Conservation (phyloP, 495 filamentous ascomycete species). For the Cetradonia linearis region DNA sequence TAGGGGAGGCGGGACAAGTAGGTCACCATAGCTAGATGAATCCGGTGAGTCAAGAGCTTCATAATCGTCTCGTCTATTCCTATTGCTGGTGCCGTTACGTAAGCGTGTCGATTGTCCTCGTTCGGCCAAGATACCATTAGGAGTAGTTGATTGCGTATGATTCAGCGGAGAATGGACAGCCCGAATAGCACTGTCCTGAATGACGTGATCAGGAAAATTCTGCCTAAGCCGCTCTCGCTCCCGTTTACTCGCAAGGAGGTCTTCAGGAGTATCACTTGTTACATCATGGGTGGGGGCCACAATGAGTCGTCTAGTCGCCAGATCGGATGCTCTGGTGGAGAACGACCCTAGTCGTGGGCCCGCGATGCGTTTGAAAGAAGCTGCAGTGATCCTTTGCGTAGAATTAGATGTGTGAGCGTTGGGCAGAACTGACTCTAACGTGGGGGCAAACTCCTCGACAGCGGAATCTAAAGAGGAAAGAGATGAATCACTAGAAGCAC, state of each 20-base stretch:
- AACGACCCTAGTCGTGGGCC: constrained; percentile 19
- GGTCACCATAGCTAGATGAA: constrained; percentile 24
- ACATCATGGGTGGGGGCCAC: neutral
- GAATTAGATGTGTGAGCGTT: neutral
- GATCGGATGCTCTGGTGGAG: constrained; percentile 15
- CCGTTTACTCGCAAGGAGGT: constrained; percentile 18
- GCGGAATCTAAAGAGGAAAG: constrained; percentile 33
- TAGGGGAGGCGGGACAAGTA: constrained; percentile 27
- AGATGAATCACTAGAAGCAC: constrained; percentile 34
- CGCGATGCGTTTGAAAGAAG: constrained; percentile 4
- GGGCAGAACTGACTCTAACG: constrained; percentile 12
- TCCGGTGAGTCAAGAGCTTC: constrained; percentile 23
- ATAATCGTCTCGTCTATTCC: constrained; percentile 26
- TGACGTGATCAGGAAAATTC: constrained; percentile 18
- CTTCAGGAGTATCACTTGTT: constrained; percentile 16
- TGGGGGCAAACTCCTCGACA: constrained; percentile 22
- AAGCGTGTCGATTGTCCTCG: constrained; percentile 18
- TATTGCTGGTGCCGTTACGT: constrained; percentile 20
- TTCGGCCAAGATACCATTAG: constrained; percentile 12
- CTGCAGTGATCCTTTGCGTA: neutral
- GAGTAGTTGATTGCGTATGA: constrained; percentile 10
- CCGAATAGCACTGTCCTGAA: constrained; percentile 22
- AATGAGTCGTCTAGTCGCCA: constrained; percentile 12
- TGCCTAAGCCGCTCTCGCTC: constrained; percentile 18
- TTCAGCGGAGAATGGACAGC: constrained; percentile 6